These are phyloP conservation scores for Geranium brycei DNA, from an alignment of 345 rosid genomes.

Conservation along the genomic window DNA sequence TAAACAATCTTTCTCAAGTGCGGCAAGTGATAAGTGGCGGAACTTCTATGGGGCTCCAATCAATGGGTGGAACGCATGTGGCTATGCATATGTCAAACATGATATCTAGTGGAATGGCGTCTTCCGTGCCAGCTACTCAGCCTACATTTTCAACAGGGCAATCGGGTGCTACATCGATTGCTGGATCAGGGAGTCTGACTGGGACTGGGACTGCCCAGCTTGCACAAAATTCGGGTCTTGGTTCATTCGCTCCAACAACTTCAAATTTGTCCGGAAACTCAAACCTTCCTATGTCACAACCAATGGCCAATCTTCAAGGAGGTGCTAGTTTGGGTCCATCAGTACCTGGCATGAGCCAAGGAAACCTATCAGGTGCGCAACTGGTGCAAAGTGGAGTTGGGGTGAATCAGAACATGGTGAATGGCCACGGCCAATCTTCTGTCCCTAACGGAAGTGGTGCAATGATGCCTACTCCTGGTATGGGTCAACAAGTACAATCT, in stretches of 20 bases:
- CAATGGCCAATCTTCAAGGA: slow-evolving; percentile 45
- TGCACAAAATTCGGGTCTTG: slow-evolving; percentile 42
- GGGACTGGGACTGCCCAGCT: slow-evolving; percentile 58
- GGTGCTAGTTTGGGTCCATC: slow-evolving; percentile 39
- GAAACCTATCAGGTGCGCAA: slow-evolving; percentile 62
- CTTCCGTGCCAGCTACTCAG: slow-evolving; percentile 72
- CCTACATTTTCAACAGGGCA: slow-evolving; percentile 67
- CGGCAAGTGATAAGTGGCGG: slow-evolving; percentile 81
- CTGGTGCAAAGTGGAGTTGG: slow-evolving; percentile 70
- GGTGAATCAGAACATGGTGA: slow-evolving; percentile 67
- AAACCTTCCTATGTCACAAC: slow-evolving; percentile 65
- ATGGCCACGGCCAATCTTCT: slow-evolving; percentile 51
- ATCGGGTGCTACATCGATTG: slow-evolving; percentile 40
- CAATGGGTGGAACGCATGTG: slow-evolving; percentile 71
- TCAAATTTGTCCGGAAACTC: slow-evolving; percentile 52
- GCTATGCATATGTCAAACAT: slow-evolving; percentile 92
- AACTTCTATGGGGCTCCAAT: slow-evolving; percentile 58
- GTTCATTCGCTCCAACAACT: slow-evolving; percentile 44
- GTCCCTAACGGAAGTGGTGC: slow-evolving; percentile 60
- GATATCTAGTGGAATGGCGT: slow-evolving; percentile 85
- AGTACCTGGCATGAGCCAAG: slow-evolving; percentile 63
- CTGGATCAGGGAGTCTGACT: slow-evolving; percentile 52
- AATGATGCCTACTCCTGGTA: slow-evolving; percentile 90
- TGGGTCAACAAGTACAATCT: slow-evolving; percentile 57
- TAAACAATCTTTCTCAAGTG: slow-evolving; percentile 85